These are phyloP conservation scores for Geotrichum candidum DNA, from an alignment of 1,139 yeast species.

Conservation along the genomic window DNA sequence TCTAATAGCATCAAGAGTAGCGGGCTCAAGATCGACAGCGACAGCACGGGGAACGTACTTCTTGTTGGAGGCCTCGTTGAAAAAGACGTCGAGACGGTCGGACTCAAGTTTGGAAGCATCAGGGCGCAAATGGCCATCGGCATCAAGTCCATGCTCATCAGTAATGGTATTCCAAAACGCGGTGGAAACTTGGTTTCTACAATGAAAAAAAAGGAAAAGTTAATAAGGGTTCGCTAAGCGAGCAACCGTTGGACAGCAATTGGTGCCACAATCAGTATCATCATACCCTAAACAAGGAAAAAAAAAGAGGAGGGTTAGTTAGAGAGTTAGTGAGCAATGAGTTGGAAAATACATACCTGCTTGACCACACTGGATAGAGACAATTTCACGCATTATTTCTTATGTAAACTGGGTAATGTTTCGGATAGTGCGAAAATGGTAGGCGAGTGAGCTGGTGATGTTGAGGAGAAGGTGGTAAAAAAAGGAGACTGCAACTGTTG, in stretches of 20 bases:
- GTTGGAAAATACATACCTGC: constrained; percentile 37
- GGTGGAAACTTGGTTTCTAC: constrained; percentile 61
- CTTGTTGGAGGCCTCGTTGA: constrained; percentile 34
- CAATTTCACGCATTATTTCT: constrained; percentile 39
- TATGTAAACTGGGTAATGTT: background rate
- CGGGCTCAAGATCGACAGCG: constrained; percentile 44
- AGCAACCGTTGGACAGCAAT: background rate
- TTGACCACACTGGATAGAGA: constrained; percentile 42
- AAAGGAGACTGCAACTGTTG: background rate
- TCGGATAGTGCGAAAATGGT: background rate
- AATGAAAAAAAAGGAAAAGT: background rate
- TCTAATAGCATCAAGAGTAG: constrained; percentile 42
- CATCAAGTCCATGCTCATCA: constrained; percentile 59
- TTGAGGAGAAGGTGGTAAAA: background rate
- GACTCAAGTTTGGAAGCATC: constrained; percentile 20
- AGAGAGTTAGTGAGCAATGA: background rate
- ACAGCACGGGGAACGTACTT: constrained; percentile 46
- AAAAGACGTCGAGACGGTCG: constrained; percentile 32
- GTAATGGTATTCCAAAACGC: constrained; percentile 68
- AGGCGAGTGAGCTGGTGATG: background rate
- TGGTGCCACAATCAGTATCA: background rate
- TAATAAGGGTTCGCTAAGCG: background rate
- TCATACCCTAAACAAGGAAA: constrained; percentile 16
- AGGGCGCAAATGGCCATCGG: constrained; percentile 40
- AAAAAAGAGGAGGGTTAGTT: background rate